These are phyloP conservation scores for Taphrina deformans DNA, from an alignment of 1,139 yeast species.

Conservation along the genomic window DNA sequence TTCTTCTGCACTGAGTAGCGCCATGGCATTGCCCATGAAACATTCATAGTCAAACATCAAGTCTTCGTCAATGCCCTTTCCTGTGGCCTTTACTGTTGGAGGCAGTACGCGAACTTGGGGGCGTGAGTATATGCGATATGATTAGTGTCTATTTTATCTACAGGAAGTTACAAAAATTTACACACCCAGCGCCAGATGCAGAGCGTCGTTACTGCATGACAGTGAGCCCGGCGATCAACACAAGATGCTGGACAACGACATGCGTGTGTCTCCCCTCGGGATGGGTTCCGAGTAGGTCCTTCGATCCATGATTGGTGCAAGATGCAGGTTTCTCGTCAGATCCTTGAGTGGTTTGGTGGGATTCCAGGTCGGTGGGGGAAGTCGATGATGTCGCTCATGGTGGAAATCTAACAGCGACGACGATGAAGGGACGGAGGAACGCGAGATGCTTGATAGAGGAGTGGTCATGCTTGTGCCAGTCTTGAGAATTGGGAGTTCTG, in stretches of 20 bases:
- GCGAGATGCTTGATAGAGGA: not conserved
- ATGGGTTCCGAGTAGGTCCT: conserved; percentile 9
- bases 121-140: no score
- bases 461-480: not conserved
- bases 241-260: conserved; percentile 8
- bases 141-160: not conserved
- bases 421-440: not conserved
- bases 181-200: not conserved
- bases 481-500: not conserved
- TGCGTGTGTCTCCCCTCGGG: not conserved
- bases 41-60: not conserved
- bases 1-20: not conserved
- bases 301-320: conserved; percentile 17
- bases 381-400: not conserved
- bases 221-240: not conserved
- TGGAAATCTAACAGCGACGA: not conserved
- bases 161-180: not conserved
- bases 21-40: not conserved
- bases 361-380: not conserved
- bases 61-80: not conserved
- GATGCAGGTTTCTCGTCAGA: not conserved
- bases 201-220: not conserved
- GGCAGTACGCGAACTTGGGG: no score
- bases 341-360: not conserved
- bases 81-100: no score